These are phyloP conservation scores for Yarrowia deformans DNA, from an alignment of 805 yeast species.

Conservation along the genomic window DNA sequence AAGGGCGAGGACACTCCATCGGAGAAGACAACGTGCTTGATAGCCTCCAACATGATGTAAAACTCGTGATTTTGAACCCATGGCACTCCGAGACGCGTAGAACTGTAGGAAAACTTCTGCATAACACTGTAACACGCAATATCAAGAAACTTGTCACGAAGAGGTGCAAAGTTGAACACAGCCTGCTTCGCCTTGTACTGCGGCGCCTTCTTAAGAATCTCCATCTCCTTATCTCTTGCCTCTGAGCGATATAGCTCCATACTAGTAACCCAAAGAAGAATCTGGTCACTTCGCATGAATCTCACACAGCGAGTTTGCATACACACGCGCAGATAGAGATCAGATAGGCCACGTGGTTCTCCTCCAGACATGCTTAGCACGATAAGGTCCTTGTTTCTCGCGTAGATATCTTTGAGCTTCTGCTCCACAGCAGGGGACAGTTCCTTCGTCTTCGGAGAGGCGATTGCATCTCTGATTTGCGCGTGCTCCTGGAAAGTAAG, in stretches of 20 bases:
- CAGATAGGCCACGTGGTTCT: constrained; percentile 31
- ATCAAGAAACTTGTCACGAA: constrained; percentile 15
- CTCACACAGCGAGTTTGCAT: constrained; percentile 22
- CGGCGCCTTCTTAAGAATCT: constrained; percentile 16
- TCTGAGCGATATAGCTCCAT: constrained; percentile 20
- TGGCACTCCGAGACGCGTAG: constrained; percentile 2
- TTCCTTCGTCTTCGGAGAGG: neutral
- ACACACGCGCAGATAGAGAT: constrained; percentile 25
- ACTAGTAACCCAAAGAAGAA: constrained; percentile 29
- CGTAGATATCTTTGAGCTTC: constrained; percentile 24
- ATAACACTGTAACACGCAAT: constrained; percentile 3
- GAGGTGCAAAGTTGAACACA: constrained; percentile 34
- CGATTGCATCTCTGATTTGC: constrained; percentile 18
- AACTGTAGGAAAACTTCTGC: constrained; percentile 14
- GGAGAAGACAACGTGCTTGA: constrained; percentile 26
- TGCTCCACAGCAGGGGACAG: constrained; percentile 4
- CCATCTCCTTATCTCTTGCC: constrained; percentile 12
- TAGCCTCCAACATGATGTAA: constrained; percentile 30
- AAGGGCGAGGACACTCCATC: constrained; percentile 33
- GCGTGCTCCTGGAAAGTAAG: constrained; percentile 26
- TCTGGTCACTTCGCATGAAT: constrained; percentile 34
- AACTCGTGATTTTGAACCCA: constrained; percentile 34
- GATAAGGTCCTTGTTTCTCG: constrained; percentile 15
- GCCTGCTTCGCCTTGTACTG: constrained; percentile 34
- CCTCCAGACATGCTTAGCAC: constrained; percentile 37